phyloP scores from a whole-genome alignment of 371 early-diverging fungal species.

The Syncephalis fuscata region DNA sequence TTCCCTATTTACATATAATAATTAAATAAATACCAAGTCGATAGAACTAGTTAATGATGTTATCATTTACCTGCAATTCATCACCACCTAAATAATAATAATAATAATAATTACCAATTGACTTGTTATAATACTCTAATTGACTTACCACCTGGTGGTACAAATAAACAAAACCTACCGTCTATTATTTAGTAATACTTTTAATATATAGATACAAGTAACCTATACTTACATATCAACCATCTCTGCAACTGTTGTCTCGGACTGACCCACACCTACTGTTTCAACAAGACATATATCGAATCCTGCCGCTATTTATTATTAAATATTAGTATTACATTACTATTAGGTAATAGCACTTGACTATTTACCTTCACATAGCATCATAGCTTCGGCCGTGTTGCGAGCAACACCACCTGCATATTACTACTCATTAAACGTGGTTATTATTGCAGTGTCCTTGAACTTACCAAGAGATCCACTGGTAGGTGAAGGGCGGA shows the following conservation, averaged over 20 bases:
- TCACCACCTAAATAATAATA: constrained; percentile 4
- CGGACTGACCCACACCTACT: constrained; percentile 71
- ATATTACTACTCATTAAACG: background rate
- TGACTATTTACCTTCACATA: constrained; percentile 40
- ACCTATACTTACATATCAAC: constrained; percentile 39
- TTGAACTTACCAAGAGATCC: constrained; percentile 36
- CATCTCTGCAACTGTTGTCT: constrained; percentile 73
- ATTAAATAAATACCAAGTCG: too few species aligned
- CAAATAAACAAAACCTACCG: constrained; percentile 9
- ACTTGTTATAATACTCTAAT: background rate
- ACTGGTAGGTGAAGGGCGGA: constrained; percentile 51
- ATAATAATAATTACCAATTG: background rate
- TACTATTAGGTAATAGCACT: background rate
- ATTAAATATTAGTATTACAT: background rate
- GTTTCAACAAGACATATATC: constrained; percentile 67
- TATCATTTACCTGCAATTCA: constrained; percentile 6
- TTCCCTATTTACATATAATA: constrained; percentile 20
- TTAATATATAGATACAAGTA: background rate
- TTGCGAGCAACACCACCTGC: constrained; percentile 48
- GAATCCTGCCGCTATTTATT: constrained; percentile 38
- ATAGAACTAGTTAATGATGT: background rate
- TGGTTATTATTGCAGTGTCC: constrained; percentile 5
- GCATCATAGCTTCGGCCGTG: constrained; percentile 55
- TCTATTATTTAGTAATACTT: background rate
- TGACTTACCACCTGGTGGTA: constrained; percentile 9